These are phyloP conservation scores for Arthrobotrys musiformis DNA, from an alignment of 2,329 filamentous ascomycete genomes.

Conservation along the genomic window DNA sequence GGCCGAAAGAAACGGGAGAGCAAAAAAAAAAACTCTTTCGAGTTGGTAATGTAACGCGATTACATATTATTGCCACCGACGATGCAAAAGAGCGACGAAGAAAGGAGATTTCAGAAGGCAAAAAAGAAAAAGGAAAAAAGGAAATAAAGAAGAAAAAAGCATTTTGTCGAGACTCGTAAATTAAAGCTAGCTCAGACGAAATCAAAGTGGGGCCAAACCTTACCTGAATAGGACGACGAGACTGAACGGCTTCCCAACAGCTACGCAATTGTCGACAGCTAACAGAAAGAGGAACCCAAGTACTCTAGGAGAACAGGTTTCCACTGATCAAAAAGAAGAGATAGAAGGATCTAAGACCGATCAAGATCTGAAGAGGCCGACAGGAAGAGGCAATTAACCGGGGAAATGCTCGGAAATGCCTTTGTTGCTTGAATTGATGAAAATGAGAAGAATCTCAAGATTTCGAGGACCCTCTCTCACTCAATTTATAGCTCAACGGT, in stretches of 20 bases:
- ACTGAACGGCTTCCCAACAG: constrained; percentile 11
- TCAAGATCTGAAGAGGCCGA: background rate
- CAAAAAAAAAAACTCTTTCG: background rate
- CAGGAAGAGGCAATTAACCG: constrained; percentile 9
- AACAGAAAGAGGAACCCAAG: background rate
- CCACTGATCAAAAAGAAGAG: background rate
- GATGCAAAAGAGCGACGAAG: background rate
- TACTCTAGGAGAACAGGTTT: constrained; percentile 15
- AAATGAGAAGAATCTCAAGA: background rate
- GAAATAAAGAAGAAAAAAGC: background rate
- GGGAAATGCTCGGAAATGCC: constrained; percentile 18
- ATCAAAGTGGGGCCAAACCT: constrained; percentile 41
- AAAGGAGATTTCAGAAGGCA: background rate
- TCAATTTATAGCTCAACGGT: background rate
- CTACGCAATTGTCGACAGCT: constrained; percentile 9
- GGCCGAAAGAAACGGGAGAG: background rate
- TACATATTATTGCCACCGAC: constrained; percentile 3
- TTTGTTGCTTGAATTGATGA: background rate
- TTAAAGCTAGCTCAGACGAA: constrained; percentile 22
- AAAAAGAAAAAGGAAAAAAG: background rate
- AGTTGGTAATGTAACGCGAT: background rate
- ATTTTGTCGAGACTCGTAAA: background rate
- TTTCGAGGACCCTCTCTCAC: constrained; percentile 10
- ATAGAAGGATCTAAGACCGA: background rate
- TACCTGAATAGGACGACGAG: constrained; percentile 35